These are phyloP conservation scores for Cyclotella choctawhatcheeana DNA, from an alignment of 108 stramenopile genomes.

Conservation along the genomic window DNA sequence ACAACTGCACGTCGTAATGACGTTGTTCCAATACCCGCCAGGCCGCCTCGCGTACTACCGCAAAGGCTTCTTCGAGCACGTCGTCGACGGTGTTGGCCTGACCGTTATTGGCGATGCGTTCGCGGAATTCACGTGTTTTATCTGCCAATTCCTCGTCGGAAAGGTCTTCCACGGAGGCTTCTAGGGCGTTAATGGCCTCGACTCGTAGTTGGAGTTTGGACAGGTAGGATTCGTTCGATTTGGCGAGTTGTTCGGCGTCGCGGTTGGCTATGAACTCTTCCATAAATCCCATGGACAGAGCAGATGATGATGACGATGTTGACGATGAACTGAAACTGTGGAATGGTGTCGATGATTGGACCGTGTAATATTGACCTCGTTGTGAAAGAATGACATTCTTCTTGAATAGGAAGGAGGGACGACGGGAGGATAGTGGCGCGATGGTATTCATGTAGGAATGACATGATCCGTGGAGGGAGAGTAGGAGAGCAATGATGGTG, in stretches of 20 bases:
- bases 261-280: slow-evolving; percentile 78
- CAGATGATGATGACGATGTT: not conserved
- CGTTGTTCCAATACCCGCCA: slow-evolving; percentile 93
- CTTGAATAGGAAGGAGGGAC: not conserved
- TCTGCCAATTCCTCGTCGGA: slow-evolving; percentile 87
- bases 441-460: not conserved
- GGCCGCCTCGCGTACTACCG: slow-evolving; percentile 96
- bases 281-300: slow-evolving; percentile 77
- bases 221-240: slow-evolving; percentile 74
- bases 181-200: slow-evolving; percentile 83
- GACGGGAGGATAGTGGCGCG: not conserved
- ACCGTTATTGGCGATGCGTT: slow-evolving; percentile 64
- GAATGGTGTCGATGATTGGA: not conserved
- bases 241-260: slow-evolving; percentile 56
- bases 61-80: slow-evolving; percentile 93
- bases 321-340: not conserved
- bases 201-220: slow-evolving; percentile 70
- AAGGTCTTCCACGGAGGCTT: slow-evolving; percentile 82
- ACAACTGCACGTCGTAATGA: slow-evolving; percentile 95
- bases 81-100: slow-evolving; percentile 79
- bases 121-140: slow-evolving; percentile 82
- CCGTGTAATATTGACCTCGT: not conserved
- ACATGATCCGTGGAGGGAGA: not conserved
- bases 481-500: not conserved
- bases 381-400: no score